These are phyloP conservation scores for Pluteus cervinus DNA, from an alignment of 768 basidiomycete species.

Conservation along the genomic window DNA sequence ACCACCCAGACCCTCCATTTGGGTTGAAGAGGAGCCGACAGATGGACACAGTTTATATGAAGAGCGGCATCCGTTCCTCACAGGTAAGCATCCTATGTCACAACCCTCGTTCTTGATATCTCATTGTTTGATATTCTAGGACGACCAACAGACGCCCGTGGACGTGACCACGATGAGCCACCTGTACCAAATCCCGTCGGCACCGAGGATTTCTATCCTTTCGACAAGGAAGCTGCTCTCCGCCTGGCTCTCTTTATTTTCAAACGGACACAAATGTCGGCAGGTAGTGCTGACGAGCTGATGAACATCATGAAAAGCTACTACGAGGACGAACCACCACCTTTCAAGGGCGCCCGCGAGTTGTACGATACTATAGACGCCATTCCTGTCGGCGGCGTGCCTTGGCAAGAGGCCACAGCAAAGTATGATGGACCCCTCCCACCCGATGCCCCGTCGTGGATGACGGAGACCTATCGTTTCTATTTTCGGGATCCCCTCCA, in stretches of 20 bases:
- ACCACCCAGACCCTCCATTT: no score
- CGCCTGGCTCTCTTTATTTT: constrained; percentile 10
- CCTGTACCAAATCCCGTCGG: no score
- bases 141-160: no score
- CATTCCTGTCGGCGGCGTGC: constrained; percentile 15
- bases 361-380: constrained; percentile 22
- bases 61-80: no score
- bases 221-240: constrained; percentile 5
- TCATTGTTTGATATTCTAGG: no score
- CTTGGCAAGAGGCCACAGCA: constrained; percentile 18
- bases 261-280: constrained; percentile 9
- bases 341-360: constrained; percentile 17
- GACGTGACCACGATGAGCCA: no score
- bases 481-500: constrained; percentile 21
- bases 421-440: constrained; percentile 11
- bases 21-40: no score
- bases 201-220: no score
- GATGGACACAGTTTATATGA: no score
- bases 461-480: constrained; percentile 13
- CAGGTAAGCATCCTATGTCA: no score
- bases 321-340: constrained; percentile 6
- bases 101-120: no score
- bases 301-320: constrained; percentile 8
- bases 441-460: constrained; percentile 19
- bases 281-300: constrained; percentile 7